Conservation (phyloP, 371 early-diverging fungal genomes). For the Mortierella sp. region DNA sequence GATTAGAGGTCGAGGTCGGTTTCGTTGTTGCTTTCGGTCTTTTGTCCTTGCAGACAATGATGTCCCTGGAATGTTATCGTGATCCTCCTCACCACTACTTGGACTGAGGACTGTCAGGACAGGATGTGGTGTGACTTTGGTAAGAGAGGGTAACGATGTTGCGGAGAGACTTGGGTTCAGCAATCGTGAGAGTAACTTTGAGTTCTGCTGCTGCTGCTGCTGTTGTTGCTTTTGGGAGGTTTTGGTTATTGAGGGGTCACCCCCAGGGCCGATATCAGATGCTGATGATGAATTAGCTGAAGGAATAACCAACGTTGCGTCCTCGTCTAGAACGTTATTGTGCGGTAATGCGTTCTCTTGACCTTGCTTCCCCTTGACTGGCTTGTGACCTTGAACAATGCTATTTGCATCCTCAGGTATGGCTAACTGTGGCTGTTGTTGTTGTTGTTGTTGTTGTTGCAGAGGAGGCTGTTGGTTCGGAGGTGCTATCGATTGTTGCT, state of each 20-base stretch:
- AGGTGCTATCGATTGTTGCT: too few relatives aligned
- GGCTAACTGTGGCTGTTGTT: neutral
- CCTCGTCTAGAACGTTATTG: too few relatives aligned
- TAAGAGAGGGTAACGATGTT: constrained; percentile 33
- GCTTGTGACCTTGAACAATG: too few relatives aligned
- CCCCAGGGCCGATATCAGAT: too few relatives aligned
- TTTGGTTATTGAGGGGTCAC: too few relatives aligned
- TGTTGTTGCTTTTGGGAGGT: neutral
- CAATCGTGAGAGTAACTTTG: constrained; percentile 24
- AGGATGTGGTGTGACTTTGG: constrained; percentile 24
- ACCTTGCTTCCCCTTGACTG: too few relatives aligned
- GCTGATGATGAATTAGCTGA: too few relatives aligned
- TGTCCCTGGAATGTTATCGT: neutral
- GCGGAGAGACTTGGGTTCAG: constrained; percentile 30
- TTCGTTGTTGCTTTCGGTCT: constrained; percentile 3
- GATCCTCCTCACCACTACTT: neutral
- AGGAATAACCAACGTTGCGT: too few relatives aligned
- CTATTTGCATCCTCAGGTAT: neutral
- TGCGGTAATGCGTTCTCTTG: too few relatives aligned
- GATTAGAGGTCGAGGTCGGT: neutral
- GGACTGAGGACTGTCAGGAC: constrained; percentile 17
- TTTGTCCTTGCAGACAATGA: neutral
- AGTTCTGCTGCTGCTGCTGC: neutral
- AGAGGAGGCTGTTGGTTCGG: neutral
- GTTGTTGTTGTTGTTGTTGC: neutral